Base-by-base conservation (phyloP, 139 green algal genomes). In the Picochlorum sp. region DNA sequence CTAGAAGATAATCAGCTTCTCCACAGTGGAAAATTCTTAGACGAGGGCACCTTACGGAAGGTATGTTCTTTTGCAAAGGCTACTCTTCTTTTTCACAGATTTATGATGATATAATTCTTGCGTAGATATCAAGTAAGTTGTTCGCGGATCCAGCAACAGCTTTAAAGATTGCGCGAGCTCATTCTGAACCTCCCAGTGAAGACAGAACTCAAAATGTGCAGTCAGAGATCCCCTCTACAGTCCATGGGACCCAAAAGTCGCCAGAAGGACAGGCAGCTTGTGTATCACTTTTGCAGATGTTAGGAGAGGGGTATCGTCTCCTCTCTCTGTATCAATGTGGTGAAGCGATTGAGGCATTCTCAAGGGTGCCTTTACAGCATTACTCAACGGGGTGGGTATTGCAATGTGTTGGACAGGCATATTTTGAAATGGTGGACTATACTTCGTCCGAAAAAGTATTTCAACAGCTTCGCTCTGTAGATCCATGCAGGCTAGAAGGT, bases 341-440 rank as follows among this genome's bases (percentile, higher is more conserved):
- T 30, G 90, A 92, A 23, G 91, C 89, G 0, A 24, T 94, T 2
- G 71, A 77, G 16, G 75, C 74, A 2, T 83, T 96, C 15, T 6
- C 20, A 3, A 57, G 72, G 47, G 78, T 96, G 14, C 76, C 83
- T 3, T 47, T 60, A 10, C 28, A 50, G 14, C 92, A 98, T 64
- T 79, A 78, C 60, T 58, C 68, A 34, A 95, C 90, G 1, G 84
- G 72, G 2, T 96, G 86, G 80, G 92, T 94, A 65, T 75, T 87
- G 51, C 82, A 74, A 56, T 69, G 80, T 45, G 62, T 96, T 20
- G 92, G 83, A 1, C 75, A 87, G 3, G 85, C 85, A 4, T 70
- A 89, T 68, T 93, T 88, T 62, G 92, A 97, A 72, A 74, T 84
- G 61, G 90, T 95, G 26, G 80, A 96, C 56, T 97, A 98, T 74